These are phyloP conservation scores for Fonsecaea pugnacius DNA, from an alignment of 2,329 filamentous ascomycete species.

Conservation along the genomic window DNA sequence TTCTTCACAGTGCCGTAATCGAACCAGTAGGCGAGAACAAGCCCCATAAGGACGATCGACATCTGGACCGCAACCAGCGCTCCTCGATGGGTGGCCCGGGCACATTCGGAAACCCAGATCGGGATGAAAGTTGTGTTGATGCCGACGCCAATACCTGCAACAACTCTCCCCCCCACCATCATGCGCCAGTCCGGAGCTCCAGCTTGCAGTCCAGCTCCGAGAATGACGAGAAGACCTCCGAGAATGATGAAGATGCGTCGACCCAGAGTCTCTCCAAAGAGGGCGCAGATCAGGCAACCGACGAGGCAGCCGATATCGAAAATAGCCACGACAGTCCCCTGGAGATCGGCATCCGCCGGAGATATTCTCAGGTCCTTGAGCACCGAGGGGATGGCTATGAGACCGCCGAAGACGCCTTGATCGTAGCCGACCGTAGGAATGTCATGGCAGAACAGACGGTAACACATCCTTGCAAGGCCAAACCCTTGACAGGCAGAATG, in stretches of 20 bases:
- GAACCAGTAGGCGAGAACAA: conserved; percentile 6
- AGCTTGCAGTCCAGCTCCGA: conserved; percentile 38
- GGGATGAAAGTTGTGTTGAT: background rate
- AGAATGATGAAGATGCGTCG: background rate
- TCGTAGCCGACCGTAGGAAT: conserved; percentile 47
- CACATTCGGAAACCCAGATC: background rate
- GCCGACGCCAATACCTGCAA: conserved; percentile 37
- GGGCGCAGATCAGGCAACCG: conserved; percentile 34
- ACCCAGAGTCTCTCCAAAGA: conserved; percentile 44
- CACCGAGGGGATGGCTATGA: background rate
- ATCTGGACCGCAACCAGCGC: background rate
- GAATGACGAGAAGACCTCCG: background rate
- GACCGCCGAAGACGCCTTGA: conserved; percentile 46
- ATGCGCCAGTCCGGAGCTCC: conserved; percentile 32
- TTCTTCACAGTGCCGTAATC: conserved; percentile 1
- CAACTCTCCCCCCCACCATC: conserved; percentile 37
- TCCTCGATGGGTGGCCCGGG: background rate
- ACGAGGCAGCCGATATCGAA: conserved; percentile 35
- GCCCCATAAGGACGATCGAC: background rate
- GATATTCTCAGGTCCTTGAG: conserved; percentile 32
- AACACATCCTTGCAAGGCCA: conserved; percentile 36
- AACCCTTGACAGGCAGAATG: background rate
- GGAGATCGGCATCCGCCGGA: conserved; percentile 37
- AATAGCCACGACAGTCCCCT: conserved; percentile 36
- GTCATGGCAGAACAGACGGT: conserved; percentile 36